A percentile compares a stretch with the other conserved stretches of the same genome.
Conservation (phyloP, 768 basidiomycete species). For the Mycena leptocephala region DNA sequence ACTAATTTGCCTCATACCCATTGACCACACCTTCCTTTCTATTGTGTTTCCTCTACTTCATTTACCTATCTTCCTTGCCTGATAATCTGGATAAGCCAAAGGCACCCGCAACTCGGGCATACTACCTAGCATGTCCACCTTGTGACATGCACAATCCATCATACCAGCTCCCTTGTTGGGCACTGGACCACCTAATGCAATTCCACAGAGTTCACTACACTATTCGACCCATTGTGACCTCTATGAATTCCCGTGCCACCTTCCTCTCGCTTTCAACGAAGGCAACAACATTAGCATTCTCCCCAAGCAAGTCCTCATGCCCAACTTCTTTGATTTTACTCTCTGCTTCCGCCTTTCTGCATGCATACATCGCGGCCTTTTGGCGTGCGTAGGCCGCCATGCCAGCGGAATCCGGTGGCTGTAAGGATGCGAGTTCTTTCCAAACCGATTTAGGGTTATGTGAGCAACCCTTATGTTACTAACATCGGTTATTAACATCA, state of each 20-base stretch:
- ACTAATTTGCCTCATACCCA: too few species aligned
- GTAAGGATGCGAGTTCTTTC: background rate
- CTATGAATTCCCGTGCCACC: background rate
- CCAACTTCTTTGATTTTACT: background rate
- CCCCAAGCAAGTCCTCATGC: background rate
- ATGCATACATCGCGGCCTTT: background rate
- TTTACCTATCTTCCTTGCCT: too few species aligned
- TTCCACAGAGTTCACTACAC: too few species aligned
- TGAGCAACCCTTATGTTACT: background rate
- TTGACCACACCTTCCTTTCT: too few species aligned
- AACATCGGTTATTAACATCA: background rate
- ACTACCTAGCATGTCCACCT: too few species aligned
- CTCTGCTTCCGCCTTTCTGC: background rate
- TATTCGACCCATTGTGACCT: too few species aligned
- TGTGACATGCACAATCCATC: too few species aligned
- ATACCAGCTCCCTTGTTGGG: too few species aligned
- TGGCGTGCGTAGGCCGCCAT: background rate
- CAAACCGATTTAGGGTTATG: background rate
- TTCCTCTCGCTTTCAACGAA: background rate
- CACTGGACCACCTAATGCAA: too few species aligned
- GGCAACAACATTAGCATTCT: background rate
- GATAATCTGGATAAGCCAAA: too few species aligned
- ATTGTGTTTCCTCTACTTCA: too few species aligned
- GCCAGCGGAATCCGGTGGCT: background rate
- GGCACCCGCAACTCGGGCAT: too few species aligned